Evolutionary conservation across 192 early-diverging fungal genomes (phyloP).

Genomic region (Podila minutissima): DNA sequence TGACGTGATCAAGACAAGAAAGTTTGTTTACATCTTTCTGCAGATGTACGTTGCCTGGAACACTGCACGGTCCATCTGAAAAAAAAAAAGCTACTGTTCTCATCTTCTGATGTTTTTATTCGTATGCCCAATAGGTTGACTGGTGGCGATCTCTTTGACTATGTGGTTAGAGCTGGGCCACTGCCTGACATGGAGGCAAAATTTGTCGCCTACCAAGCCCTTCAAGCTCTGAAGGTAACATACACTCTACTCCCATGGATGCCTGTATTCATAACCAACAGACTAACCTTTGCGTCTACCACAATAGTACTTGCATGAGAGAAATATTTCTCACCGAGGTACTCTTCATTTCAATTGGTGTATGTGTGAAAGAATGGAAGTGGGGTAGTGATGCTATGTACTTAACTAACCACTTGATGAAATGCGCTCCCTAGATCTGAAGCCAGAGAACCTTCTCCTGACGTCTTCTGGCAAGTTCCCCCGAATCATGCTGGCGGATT

Average conservation of each 20-base stretch:
- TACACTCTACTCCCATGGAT: neutral
- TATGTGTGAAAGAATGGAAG: neutral
- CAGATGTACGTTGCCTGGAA: constrained; percentile 55
- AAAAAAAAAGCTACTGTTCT: neutral
- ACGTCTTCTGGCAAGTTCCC: constrained; percentile 56
- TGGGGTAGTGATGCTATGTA: neutral
- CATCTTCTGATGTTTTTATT: constrained; percentile 6
- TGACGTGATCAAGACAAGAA: constrained; percentile 66
- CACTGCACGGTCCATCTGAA: neutral
- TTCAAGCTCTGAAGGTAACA: constrained; percentile 69
- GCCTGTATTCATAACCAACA: too few species aligned
- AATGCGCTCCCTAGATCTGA: constrained; percentile 55
- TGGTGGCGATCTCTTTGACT: constrained; percentile 93
- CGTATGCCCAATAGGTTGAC: constrained; percentile 58
- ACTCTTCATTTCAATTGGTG: neutral
- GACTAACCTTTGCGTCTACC: neutral
- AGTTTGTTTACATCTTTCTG: constrained; percentile 78
- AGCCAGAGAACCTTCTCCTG: constrained; percentile 80
- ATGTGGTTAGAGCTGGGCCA: constrained; percentile 71
- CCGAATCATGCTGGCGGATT: constrained; percentile 86
- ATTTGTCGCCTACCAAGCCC: constrained; percentile 76
- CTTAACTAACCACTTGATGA: constrained; percentile 3
- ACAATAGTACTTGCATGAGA: constrained; percentile 75
- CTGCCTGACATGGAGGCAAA: constrained; percentile 83
- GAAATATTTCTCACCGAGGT: constrained; percentile 87